phyloP scores from a whole-genome alignment of 2,329 filamentous ascomycete species.

The Trichoderma sp. region DNA sequence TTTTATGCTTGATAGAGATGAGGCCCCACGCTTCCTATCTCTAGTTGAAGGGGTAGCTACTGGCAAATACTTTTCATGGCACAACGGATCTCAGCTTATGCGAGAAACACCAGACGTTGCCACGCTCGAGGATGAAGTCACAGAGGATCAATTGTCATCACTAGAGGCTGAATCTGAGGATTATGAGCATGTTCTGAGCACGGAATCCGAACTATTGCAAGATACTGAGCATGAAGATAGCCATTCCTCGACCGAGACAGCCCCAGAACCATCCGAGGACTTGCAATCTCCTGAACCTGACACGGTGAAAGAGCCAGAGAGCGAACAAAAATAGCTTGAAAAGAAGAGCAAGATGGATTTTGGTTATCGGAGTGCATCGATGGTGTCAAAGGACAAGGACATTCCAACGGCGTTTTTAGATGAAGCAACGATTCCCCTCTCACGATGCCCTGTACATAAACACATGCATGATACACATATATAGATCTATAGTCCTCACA shows the following conservation, averaged over 20 bases:
- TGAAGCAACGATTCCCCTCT: slow-evolving; percentile 8
- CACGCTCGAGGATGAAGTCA: background rate
- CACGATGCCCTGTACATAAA: background rate
- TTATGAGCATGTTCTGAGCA: background rate
- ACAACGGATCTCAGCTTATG: slow-evolving; percentile 34
- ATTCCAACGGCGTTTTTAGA: background rate
- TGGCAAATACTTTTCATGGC: slow-evolving; percentile 39
- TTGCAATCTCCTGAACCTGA: background rate
- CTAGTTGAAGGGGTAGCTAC: slow-evolving; percentile 34
- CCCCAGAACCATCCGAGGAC: background rate
- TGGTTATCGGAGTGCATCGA: background rate
- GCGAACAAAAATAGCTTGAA: background rate
- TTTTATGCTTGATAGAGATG: background rate
- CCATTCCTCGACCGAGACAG: background rate
- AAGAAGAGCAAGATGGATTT: background rate
- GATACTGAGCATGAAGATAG: background rate
- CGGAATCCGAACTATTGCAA: background rate
- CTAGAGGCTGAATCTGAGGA: background rate
- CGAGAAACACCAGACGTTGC: slow-evolving; percentile 18
- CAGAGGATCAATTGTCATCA: background rate
- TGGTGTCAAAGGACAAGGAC: background rate
- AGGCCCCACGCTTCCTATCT: slow-evolving; percentile 29
- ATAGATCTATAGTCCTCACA: background rate
- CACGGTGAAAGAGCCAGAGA: background rate
- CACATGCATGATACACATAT: background rate